These are phyloP conservation scores for Yamadazyma sp. DNA, from an alignment of 805 yeast species.

Conservation along the genomic window DNA sequence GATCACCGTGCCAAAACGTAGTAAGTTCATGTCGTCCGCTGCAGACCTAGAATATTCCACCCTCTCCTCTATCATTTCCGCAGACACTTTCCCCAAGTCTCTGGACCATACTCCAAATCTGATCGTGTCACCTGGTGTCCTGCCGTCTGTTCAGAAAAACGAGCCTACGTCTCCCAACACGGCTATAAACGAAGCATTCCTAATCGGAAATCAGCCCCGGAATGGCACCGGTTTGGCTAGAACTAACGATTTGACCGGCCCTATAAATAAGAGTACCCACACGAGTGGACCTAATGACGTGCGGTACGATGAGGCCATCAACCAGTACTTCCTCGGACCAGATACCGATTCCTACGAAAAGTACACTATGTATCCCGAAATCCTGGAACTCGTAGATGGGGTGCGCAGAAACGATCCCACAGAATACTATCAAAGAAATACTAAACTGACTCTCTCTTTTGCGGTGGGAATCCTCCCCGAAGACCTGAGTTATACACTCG, in stretches of 20 bases:
- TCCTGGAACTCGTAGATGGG: conserved; percentile 44
- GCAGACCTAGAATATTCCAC: conserved; percentile 74
- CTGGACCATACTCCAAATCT: conserved; percentile 34
- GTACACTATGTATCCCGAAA: conserved; percentile 57
- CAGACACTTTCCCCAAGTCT: conserved; percentile 26
- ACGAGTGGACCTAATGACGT: conserved; percentile 1
- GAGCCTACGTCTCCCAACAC: conserved; percentile 15
- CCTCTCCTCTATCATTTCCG: conserved; percentile 61
- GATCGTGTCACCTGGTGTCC: conserved; percentile 33
- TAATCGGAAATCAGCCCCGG: conserved; percentile 3
- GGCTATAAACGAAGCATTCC: conserved; percentile 19
- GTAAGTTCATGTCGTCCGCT: conserved; percentile 62
- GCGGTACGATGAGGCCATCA: conserved; percentile 51
- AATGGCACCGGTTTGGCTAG: not conserved
- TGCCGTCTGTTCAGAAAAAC: conserved; percentile 28
- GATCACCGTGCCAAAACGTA: too few relatives aligned
- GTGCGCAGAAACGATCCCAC: conserved; percentile 42
- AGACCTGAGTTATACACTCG: conserved; percentile 26
- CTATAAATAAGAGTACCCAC: not conserved
- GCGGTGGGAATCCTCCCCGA: conserved; percentile 46
- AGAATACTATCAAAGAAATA: conserved; percentile 36
- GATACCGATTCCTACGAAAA: conserved; percentile 41
- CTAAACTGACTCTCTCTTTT: conserved; percentile 46
- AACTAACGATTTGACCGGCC: not conserved
- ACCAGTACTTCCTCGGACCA: conserved; percentile 68